Evolutionary conservation across 495 filamentous ascomycete genomes (phyloP).

Genomic region (Clavariopsis aquatica): DNA sequence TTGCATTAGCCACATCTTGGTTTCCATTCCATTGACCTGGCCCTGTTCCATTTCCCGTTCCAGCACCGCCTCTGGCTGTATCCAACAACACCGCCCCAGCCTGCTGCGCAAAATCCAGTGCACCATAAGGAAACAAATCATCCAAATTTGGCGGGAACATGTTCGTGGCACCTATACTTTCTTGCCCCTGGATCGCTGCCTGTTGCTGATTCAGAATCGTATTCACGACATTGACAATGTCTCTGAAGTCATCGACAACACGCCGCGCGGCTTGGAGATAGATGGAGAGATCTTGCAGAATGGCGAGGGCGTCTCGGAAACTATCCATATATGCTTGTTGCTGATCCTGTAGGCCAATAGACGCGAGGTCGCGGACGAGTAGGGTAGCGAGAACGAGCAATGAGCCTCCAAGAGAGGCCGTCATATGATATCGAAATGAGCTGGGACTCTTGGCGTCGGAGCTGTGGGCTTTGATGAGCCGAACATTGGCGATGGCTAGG

Average conservation of each 20-base stretch:
- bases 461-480: constrained; percentile 2
- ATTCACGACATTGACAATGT: constrained; percentile 11
- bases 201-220: constrained; percentile 1
- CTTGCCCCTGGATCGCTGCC: not conserved
- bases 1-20: not conserved
- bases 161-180: not conserved
- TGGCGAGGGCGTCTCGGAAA: not conserved
- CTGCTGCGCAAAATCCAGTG: constrained; percentile 18
- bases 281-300: constrained; percentile 12
- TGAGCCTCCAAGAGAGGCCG: constrained; percentile 13
- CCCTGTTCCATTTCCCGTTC: not conserved
- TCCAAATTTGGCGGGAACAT: constrained; percentile 8
- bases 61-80: not conserved
- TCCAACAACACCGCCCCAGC: not conserved
- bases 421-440: constrained; percentile 30
- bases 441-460: constrained; percentile 9
- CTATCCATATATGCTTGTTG: constrained; percentile 6
- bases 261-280: constrained; percentile 14
- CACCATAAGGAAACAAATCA: constrained; percentile 13
- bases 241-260: constrained; percentile 21
- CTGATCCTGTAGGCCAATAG: constrained; percentile 13
- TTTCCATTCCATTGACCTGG: not conserved
- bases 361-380: constrained; percentile 9
- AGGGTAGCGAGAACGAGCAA: constrained; percentile 17
- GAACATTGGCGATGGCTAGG: constrained; percentile 26